Evolutionary conservation across 2,329 filamentous ascomycete species (phyloP).

Genomic region (Aspergillus candidus): DNA sequence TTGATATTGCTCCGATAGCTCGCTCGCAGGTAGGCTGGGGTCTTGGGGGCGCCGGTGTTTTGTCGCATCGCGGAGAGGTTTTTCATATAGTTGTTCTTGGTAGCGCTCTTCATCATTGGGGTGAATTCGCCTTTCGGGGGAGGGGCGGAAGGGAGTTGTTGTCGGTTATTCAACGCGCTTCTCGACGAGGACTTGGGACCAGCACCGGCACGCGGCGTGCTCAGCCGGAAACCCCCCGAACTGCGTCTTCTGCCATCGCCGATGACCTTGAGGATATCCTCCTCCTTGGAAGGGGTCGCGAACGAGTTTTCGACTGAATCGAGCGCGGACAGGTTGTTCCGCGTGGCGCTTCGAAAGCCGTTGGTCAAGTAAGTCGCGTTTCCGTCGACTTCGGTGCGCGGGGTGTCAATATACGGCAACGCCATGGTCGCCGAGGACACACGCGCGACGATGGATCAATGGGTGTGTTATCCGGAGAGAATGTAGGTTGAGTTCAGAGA

Average conservation of each 20-base stretch:
- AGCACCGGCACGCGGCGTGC: constrained; percentile 69
- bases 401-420: constrained; percentile 71
- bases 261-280: constrained; percentile 69
- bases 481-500: constrained; percentile 14
- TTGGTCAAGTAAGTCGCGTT: constrained; percentile 75
- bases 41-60: constrained; percentile 50
- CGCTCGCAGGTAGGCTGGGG: constrained; percentile 60
- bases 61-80: constrained; percentile 55
- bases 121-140: constrained; percentile 72
- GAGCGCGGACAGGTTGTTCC: constrained; percentile 46
- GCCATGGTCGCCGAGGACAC: constrained; percentile 48
- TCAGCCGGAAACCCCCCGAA: constrained; percentile 52
- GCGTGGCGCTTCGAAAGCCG: constrained; percentile 51
- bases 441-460: constrained; percentile 8
- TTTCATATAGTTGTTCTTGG: constrained; percentile 60
- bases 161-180: constrained; percentile 59
- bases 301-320: constrained; percentile 88
- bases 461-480: neutral
- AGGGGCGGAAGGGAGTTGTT: constrained; percentile 61
- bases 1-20: constrained; percentile 62
- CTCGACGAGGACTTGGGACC: constrained; percentile 33
- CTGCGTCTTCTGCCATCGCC: constrained; percentile 55
- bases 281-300: constrained; percentile 68
- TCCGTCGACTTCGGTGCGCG: constrained; percentile 69
- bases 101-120: constrained; percentile 73